Base-by-base conservation (phyloP, 441 rosid species). In the Macaranga tanarius region DNA sequence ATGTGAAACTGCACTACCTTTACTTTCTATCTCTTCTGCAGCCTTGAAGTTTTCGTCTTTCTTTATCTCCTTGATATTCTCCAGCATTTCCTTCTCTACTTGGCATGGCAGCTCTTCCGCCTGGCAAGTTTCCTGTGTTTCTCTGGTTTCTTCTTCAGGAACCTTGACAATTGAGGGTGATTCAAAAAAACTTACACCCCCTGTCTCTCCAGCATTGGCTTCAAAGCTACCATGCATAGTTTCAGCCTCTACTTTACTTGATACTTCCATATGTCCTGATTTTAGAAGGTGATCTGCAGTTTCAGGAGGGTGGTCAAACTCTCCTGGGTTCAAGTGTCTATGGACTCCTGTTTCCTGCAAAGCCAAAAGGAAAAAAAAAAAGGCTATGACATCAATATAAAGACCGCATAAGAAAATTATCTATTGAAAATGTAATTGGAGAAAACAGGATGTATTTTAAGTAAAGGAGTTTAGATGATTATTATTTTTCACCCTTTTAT, bases 311-410 rank as follows among this genome's bases (percentile, higher is more conserved):
- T 50, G 69, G 58, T 62, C 57, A 59, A 66, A 65, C 42, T 47
- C 79, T 64, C 61, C 77, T 23, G 68, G 60, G 55, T 59, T 38
- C 69, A 72, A 69, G 77, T 70, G 25, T 67, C 40, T 62, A 54
- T 60, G 66, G 74, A 79, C 84, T 60, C 23, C 81, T 25, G 40
- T 63, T 83, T 76, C 80, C 90, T 89, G 82, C 81, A 79, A 25
- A 47, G 62, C 65, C n/a, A n/a, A n/a, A n/a, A 58, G 70, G 56
- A 56, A 61, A 56, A 66, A 60, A 59, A 62, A 47, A 45, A 17
- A 17, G 67, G 28, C 23, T 20, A 58, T 75, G 47, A 54, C 69
- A 70, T 34, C 42, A 69, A 11, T 38, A 52, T 47, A 69, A 48
- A 44, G 0, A 1, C 50, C 68, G n/a, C 22, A n/a, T n/a, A n/a